phyloP scores from a whole-genome alignment of 164 flowering plant species.

The Pachysandra terminalis region DNA sequence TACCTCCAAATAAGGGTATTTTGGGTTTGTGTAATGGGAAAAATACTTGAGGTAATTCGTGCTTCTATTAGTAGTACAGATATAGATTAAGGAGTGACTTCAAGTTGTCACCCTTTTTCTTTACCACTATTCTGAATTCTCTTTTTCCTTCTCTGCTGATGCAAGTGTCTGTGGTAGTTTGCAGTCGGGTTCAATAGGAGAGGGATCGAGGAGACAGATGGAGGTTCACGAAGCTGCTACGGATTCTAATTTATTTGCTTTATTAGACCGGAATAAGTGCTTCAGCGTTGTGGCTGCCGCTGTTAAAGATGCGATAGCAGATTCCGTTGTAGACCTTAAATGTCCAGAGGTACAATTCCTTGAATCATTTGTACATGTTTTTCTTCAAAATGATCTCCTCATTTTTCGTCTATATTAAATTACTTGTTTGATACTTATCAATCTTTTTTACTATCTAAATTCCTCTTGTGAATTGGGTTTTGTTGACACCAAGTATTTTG shows the following conservation, averaged over 20 bases:
- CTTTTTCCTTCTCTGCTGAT: no score
- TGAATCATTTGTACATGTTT: neutral
- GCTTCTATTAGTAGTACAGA: no score
- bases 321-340: conserved; percentile 74
- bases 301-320: conserved; percentile 56
- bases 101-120: no score
- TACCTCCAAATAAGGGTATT: no score
- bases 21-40: no score
- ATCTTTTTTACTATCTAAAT: no score
- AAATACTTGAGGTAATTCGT: no score
- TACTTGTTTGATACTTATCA: neutral
- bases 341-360: conserved; percentile 58
- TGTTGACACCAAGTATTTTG: neutral
- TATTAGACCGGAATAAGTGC: conserved; percentile 72
- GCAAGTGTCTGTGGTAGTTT: conserved; percentile 39
- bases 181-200: conserved; percentile 88
- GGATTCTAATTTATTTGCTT: conserved; percentile 19
- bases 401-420: neutral
- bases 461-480: neutral
- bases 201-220: conserved; percentile 67
- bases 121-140: no score
- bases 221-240: conserved; percentile 27
- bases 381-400: neutral
- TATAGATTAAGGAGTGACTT: no score
- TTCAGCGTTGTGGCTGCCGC: conserved; percentile 68